phyloP scores from a whole-genome alignment of 2,329 filamentous ascomycete genomes.

The Aspergillus hortae region DNA sequence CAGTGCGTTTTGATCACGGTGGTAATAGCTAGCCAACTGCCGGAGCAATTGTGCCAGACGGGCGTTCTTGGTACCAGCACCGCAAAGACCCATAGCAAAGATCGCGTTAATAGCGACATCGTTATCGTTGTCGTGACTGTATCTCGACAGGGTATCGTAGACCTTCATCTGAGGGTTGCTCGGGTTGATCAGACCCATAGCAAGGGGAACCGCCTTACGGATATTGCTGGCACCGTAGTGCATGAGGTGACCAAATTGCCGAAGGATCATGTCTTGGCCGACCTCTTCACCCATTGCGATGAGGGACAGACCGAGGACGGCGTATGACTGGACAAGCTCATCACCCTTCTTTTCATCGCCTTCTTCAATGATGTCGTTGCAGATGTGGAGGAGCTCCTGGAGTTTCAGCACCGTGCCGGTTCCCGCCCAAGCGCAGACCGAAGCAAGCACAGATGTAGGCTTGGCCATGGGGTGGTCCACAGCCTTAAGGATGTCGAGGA shows the following conservation, averaged over 20 bases:
- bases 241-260: slow-evolving; percentile 97
- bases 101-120: slow-evolving; percentile 98
- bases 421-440: slow-evolving; percentile 97
- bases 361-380: slow-evolving; percentile 95
- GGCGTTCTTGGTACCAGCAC: slow-evolving; percentile 97
- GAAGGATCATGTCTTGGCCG: slow-evolving; percentile 96
- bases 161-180: slow-evolving; percentile 99
- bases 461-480: slow-evolving; percentile 97
- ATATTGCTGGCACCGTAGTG: slow-evolving; percentile 98
- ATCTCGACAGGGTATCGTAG: slow-evolving; percentile 94
- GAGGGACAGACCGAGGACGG: slow-evolving; percentile 86
- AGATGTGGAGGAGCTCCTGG: slow-evolving; percentile 94
- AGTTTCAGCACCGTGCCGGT: slow-evolving; percentile 96
- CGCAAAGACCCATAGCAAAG: slow-evolving; percentile 96
- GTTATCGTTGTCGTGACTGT: slow-evolving; percentile 97
- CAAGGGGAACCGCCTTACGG: slow-evolving; percentile 88
- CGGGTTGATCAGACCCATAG: slow-evolving; percentile 93
- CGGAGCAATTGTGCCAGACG: slow-evolving; percentile 89
- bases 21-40: slow-evolving; percentile 96
- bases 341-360: slow-evolving; percentile 93
- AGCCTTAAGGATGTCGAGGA: slow-evolving; percentile 92
- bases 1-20: slow-evolving; percentile 88
- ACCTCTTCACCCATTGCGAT: slow-evolving; percentile 98
- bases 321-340: slow-evolving; percentile 92
- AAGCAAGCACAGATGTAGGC: slow-evolving; percentile 88